Percentiles rank a stretch among this genome's conserved stretches.
Evolutionary conservation across 2,329 filamentous ascomycete genomes (phyloP).

Genomic region (Ambrosiella cleistominuta): DNA sequence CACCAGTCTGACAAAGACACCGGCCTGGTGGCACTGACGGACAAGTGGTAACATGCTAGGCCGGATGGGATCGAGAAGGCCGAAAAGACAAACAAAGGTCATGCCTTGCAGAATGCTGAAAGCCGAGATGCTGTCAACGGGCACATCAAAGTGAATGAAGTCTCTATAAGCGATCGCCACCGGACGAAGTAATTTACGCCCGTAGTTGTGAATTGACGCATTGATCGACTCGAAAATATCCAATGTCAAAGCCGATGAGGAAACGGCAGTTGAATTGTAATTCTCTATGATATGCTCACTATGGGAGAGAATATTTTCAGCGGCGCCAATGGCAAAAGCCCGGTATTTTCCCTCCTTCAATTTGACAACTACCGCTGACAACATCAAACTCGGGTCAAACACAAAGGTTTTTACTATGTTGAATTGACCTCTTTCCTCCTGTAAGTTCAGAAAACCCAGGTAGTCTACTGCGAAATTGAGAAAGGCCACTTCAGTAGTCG

Average conservation of each 20-base stretch:
- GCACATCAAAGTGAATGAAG: slow-evolving; percentile 29
- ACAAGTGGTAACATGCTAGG: slow-evolving; percentile 45
- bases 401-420: slow-evolving; percentile 32
- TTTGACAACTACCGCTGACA: slow-evolving; percentile 37
- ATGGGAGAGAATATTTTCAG: slow-evolving; percentile 34
- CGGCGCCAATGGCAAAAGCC: slow-evolving; percentile 38
- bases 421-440: slow-evolving; percentile 29
- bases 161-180: slow-evolving; percentile 50
- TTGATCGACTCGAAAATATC: slow-evolving; percentile 19
- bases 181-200: slow-evolving; percentile 47
- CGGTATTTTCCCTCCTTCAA: slow-evolving; percentile 29
- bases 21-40: slow-evolving; percentile 41
- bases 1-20: slow-evolving; percentile 47
- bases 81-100: slow-evolving; percentile 32
- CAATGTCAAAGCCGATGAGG: slow-evolving; percentile 17
- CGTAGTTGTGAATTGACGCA: slow-evolving; percentile 32
- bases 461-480: slow-evolving; percentile 33
- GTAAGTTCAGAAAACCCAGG: slow-evolving; percentile 27
- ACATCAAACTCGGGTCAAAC: slow-evolving; percentile 37
- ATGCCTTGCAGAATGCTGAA: slow-evolving; percentile 17
- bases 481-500: slow-evolving; percentile 37
- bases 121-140: slow-evolving; percentile 21
- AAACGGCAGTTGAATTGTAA: slow-evolving; percentile 16
- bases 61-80: slow-evolving; percentile 51
- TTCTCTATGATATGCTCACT: slow-evolving; percentile 28